Conservation (phyloP, 306 rosid genomes). For the Nissolia schottii region DNA sequence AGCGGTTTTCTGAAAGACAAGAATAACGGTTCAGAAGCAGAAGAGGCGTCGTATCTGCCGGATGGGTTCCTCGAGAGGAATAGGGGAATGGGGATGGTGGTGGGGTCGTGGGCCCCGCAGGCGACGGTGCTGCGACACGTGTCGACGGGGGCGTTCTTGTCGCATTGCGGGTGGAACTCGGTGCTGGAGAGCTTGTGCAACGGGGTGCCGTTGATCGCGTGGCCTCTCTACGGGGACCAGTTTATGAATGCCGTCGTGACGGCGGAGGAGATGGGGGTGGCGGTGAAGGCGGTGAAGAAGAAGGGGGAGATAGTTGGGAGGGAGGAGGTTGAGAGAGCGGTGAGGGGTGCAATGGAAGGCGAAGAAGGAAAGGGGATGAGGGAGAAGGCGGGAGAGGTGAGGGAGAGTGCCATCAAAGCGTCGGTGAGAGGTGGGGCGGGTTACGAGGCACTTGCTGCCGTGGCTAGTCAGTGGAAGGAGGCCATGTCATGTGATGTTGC, state of each 20-base stretch:
- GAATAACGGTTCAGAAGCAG: background rate
- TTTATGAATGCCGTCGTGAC: constrained; percentile 33
- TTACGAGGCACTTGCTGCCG: constrained; percentile 5
- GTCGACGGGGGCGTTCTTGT: constrained; percentile 35
- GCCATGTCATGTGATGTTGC: too few relatives aligned
- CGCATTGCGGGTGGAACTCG: constrained; percentile 61
- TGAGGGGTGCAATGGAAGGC: constrained; percentile 31
- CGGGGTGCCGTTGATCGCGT: constrained; percentile 41
- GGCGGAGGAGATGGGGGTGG: constrained; percentile 35
- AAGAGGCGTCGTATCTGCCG: constrained; percentile 23
- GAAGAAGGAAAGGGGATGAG: constrained; percentile 30
- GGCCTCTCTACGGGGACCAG: constrained; percentile 51
- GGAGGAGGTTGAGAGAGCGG: constrained; percentile 35
- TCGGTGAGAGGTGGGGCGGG: constrained; percentile 12
- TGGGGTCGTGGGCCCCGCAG: constrained; percentile 42
- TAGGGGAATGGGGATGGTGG: constrained; percentile 18
- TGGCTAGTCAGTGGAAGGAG: constrained; percentile 10
- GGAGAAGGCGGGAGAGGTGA: background rate
- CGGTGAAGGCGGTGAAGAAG: background rate
- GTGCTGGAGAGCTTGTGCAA: constrained; percentile 33
- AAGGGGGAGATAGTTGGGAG: background rate
- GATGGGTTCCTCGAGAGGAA: constrained; percentile 36
- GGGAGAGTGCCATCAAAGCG: constrained; percentile 21
- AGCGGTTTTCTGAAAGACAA: background rate
- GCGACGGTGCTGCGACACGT: constrained; percentile 18